Evolutionary conservation across 2,329 filamentous ascomycete genomes (phyloP).

Genomic region (Alternaria arbusti): DNA sequence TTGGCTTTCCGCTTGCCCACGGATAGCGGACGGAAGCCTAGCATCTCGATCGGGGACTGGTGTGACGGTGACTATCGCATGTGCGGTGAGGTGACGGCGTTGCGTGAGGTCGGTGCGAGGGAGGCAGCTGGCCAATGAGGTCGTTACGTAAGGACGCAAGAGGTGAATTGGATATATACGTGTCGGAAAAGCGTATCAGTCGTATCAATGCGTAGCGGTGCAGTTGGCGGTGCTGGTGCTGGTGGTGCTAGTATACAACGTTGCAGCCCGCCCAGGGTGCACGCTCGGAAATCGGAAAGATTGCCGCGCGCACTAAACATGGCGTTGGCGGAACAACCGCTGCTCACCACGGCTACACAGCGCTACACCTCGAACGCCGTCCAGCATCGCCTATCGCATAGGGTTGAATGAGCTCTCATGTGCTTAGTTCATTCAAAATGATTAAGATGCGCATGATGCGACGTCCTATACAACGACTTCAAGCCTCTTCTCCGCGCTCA

Average conservation of each 20-base stretch:
- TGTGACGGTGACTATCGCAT: slow-evolving; percentile 6
- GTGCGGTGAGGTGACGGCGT: not conserved
- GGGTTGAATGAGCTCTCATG: accelerated
- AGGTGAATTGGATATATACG: not conserved
- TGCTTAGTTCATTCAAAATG: not conserved
- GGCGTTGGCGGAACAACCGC: slow-evolving; percentile 14
- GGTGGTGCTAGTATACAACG: not conserved
- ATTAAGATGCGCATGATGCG: not conserved
- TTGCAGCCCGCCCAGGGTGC: not conserved
- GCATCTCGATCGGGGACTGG: slow-evolving; percentile 24
- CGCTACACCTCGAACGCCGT: too few relatives aligned
- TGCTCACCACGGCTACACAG: not conserved
- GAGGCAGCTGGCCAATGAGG: not conserved
- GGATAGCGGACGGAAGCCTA: slow-evolving; percentile 46
- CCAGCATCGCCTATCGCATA: not conserved
- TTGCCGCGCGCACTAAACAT: slow-evolving; percentile 12
- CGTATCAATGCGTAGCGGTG: slow-evolving; percentile 12
- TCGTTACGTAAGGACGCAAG: not conserved
- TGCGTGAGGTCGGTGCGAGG: not conserved
- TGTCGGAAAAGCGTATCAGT: not conserved
- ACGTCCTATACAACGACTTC: not conserved
- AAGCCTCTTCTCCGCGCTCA: too few relatives aligned
- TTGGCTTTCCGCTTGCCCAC: slow-evolving; percentile 48
- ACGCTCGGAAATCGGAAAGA: slow-evolving; percentile 8
- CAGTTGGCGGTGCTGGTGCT: not conserved